phyloP scores from a whole-genome alignment of 768 basidiomycete species.

The Agrocybe pediades region DNA sequence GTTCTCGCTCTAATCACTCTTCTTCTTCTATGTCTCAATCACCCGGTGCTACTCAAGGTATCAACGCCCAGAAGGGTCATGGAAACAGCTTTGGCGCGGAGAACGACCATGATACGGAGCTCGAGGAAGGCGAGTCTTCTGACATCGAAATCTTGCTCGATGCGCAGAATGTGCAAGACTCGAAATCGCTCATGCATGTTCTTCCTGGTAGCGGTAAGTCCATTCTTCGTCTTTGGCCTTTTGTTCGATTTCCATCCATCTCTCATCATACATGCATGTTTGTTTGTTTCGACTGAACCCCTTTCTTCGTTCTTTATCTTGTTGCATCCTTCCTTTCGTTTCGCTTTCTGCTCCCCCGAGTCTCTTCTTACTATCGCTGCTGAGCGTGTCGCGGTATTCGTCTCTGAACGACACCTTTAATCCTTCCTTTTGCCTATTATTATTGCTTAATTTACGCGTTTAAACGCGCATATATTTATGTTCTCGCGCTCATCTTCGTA shows the following conservation, averaged over 20 bases:
- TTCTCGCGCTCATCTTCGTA: slow-evolving; percentile 17
- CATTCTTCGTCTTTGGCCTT: slow-evolving; percentile 7
- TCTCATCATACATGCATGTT: slow-evolving; percentile 14
- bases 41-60: slow-evolving; percentile 1
- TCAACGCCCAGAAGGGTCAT: slow-evolving; percentile 2
- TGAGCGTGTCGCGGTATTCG: neutral
- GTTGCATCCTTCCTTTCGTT: slow-evolving; percentile 6
- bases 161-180: slow-evolving; percentile 32
- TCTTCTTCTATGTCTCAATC: neutral
- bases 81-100: neutral
- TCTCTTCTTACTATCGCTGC: neutral
- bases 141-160: slow-evolving; percentile 39
- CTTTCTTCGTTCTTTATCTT: neutral
- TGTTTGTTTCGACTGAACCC: neutral
- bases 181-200: slow-evolving; percentile 26
- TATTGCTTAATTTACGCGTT: slow-evolving; percentile 11
- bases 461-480: slow-evolving; percentile 26
- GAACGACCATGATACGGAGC: slow-evolving; percentile 6
- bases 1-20: neutral
- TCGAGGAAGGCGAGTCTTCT: slow-evolving; percentile 23
- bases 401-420: neutral
- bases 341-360: neutral
- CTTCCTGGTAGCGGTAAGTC: slow-evolving; percentile 16
- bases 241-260: slow-evolving; percentile 9
- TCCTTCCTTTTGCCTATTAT: slow-evolving; percentile 10